Evolutionary conservation across 1,284 basidiomycete genomes (phyloP).

Genomic region (Bjerkandera adusta): DNA sequence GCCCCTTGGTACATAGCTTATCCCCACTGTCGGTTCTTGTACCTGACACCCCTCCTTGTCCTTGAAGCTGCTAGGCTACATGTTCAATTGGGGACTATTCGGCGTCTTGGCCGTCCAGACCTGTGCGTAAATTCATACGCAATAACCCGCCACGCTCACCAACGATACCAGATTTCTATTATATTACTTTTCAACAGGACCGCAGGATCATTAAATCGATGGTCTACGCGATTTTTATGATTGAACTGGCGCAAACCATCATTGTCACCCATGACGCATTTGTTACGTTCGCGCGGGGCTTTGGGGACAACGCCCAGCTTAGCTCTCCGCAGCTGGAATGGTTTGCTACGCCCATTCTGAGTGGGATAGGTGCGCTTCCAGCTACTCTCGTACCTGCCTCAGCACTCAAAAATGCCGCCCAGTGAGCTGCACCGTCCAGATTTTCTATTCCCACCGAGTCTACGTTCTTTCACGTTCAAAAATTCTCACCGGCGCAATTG

Average conservation of each 20-base stretch:
- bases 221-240: slow-evolving; percentile 10
- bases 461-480: too few relatives aligned
- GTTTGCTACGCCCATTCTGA: slow-evolving; percentile 26
- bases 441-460: too few relatives aligned
- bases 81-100: slow-evolving; percentile 18
- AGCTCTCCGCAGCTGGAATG: slow-evolving; percentile 22
- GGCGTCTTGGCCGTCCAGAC: slow-evolving; percentile 15
- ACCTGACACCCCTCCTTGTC: too few relatives aligned
- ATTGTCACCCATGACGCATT: slow-evolving; percentile 25
- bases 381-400: neutral
- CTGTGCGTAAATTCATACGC: slow-evolving; percentile 17
- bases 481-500: too few relatives aligned
- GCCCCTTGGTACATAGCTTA: too few relatives aligned
- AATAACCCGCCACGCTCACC: too few relatives aligned
- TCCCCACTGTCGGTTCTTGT: too few relatives aligned
- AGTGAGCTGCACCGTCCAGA: too few relatives aligned
- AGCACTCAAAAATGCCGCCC: too few relatives aligned
- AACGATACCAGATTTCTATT: slow-evolving; percentile 16
- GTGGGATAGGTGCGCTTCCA: slow-evolving; percentile 25
- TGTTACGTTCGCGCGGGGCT: slow-evolving; percentile 23
- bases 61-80: slow-evolving; percentile 14
- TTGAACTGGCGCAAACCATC: slow-evolving; percentile 26
- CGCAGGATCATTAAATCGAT: slow-evolving; percentile 8
- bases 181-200: slow-evolving; percentile 15
- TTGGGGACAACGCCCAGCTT: slow-evolving; percentile 23